Conservation (phyloP, 2,329 filamentous ascomycete species). For the Lanzia echinophila region DNA sequence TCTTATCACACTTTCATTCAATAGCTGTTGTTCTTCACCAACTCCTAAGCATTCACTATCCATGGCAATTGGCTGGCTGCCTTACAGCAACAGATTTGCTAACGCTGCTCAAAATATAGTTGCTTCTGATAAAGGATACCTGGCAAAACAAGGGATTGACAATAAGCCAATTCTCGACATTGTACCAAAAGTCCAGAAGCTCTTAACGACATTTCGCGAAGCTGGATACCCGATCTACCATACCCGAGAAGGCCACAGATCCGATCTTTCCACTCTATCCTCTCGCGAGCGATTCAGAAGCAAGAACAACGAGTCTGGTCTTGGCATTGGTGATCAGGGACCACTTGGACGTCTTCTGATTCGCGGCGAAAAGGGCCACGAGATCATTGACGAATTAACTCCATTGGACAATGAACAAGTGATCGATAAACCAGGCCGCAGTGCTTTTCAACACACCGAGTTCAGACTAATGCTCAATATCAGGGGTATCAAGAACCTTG, state of each 20-base stretch:
- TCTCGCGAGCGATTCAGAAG: slow-evolving; percentile 47
- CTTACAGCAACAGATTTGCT: not conserved
- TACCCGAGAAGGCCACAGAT: slow-evolving; percentile 47
- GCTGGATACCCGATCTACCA: slow-evolving; percentile 39
- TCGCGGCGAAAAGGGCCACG: slow-evolving; percentile 51
- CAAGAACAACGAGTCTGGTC: slow-evolving; percentile 41
- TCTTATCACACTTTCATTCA: too few species aligned
- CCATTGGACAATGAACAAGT: slow-evolving; percentile 27
- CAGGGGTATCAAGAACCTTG: slow-evolving; percentile 29
- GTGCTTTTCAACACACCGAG: slow-evolving; percentile 35
- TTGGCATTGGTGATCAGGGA: slow-evolving; percentile 46
- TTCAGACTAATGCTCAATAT: slow-evolving; percentile 29
- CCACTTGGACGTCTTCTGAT: slow-evolving; percentile 52
- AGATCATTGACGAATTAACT: slow-evolving; percentile 41
- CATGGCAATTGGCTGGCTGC: not conserved
- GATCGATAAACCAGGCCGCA: slow-evolving; percentile 32
- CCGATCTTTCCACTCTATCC: slow-evolving; percentile 50
- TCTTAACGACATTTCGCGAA: slow-evolving; percentile 37
- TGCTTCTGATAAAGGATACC: slow-evolving; percentile 31
- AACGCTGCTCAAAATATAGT: not conserved
- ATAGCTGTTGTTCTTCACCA: too few species aligned
- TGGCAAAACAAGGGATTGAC: slow-evolving; percentile 41
- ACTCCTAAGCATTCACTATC: too few species aligned
- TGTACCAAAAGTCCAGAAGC: slow-evolving; percentile 36
- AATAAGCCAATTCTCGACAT: slow-evolving; percentile 35